Conservation (phyloP, 1,284 basidiomycete genomes). For the Puccinia novopanici region DNA sequence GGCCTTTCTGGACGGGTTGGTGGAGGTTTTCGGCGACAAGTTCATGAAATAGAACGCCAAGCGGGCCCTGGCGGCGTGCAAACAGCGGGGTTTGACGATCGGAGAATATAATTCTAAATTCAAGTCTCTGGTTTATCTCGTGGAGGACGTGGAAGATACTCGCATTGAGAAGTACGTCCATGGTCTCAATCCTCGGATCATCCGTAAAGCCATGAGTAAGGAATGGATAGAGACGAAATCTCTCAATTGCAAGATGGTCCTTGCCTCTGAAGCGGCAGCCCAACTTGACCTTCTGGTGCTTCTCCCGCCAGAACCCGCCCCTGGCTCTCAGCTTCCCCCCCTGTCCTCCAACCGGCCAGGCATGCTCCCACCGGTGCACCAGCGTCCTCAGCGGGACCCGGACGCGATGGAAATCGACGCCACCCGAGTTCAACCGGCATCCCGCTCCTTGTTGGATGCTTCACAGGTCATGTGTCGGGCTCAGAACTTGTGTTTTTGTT, state of each 20-base stretch:
- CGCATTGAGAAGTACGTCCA: background rate
- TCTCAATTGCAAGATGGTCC: background rate
- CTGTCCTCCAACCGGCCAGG: no score
- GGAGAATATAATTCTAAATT: conserved; percentile 5
- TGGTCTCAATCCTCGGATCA: background rate
- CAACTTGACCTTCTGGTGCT: background rate
- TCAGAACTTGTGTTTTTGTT: no score
- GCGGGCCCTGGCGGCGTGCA: background rate
- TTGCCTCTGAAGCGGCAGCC: background rate
- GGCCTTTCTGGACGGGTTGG: background rate
- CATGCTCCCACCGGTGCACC: no score
- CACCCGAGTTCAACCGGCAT: no score
- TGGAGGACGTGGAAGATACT: background rate
- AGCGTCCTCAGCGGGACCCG: no score
- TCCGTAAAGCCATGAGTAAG: background rate
- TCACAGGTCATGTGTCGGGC: no score
- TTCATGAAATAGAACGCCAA: background rate
- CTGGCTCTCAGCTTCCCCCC: no score
- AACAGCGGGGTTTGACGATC: background rate
- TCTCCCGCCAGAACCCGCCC: background rate
- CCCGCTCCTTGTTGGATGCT: no score
- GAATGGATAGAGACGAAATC: background rate
- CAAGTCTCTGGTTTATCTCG: background rate
- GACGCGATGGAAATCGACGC: no score
- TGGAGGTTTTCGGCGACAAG: conserved; percentile 14